Base-by-base conservation (phyloP, 208 protist genomes). In the Wallacemonas rigidus region DNA sequence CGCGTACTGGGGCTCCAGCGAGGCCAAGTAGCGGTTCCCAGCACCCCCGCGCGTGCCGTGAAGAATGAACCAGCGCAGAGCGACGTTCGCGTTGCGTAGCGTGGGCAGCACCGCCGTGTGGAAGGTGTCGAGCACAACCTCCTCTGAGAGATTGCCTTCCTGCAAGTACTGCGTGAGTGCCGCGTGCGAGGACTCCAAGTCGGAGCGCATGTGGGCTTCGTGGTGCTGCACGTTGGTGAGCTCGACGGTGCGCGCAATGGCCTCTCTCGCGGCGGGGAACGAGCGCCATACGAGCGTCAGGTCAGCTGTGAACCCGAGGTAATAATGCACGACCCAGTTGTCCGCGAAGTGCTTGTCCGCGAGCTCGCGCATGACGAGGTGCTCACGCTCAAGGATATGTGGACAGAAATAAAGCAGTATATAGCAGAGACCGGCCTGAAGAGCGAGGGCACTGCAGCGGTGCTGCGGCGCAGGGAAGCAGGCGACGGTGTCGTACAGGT, bases 311-410 rank as follows among this genome's bases (percentile, higher is more conserved):
- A 95, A 95, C 36, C 99, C 99, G 76, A 99, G 93, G 84, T 99
- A 99, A 76, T 98, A 98, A 63, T 97, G 86, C 55, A 99, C 96
- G 8, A 99, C 88, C 98, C 98, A 99, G 80, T 98, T 99, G 83
- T 99, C 98, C 12, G 84, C 78, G 80, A 99, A 99, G 81, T 98
- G 95, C 78, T 99, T 99, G 82, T 99, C 97, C 8, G 99, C 97
- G 64, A 99, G 98, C 76, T 99, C 98, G 67, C 96, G 81, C 98
- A 99, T 99, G 26, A 97, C 84, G 45, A 94, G 83, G 43, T 72
- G 57, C 69, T 99, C 86, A 11, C 92, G 75, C 2, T 90, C 57
- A 11, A 99, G 86, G 9, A 98, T 92, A 14, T 98, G 79, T 7
- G 98, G 97, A 35, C 79, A 82, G 79, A 99, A 99, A 80, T 98